Conservation (phyloP, 208 protist genomes). For the Wallacemonas sp. region DNA sequence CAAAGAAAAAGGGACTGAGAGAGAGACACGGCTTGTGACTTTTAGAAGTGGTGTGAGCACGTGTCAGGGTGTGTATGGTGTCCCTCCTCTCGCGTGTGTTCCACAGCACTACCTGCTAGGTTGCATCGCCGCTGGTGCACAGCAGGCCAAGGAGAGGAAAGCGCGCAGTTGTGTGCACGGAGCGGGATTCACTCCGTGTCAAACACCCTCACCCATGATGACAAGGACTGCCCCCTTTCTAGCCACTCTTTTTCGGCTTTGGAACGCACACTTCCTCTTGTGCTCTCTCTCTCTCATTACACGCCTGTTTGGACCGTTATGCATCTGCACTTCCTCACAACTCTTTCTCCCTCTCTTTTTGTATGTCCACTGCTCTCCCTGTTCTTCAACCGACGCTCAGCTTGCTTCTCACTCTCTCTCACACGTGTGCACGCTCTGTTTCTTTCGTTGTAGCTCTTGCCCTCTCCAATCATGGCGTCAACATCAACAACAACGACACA, state of each 20-base stretch:
- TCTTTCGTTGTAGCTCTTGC: not conserved
- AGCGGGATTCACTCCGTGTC: too few relatives aligned
- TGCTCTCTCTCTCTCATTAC: slow-evolving; percentile 3
- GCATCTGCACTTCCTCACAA: not conserved
- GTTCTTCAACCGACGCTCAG: too few relatives aligned
- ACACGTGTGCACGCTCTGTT: not conserved
- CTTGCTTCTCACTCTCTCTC: slow-evolving; percentile 19
- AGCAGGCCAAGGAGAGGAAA: too few relatives aligned
- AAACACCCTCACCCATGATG: too few relatives aligned
- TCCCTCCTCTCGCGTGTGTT: not conserved
- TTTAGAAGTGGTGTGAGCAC: not conserved
- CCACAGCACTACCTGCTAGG: too few relatives aligned
- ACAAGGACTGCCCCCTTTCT: too few relatives aligned
- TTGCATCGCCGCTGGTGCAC: not conserved
- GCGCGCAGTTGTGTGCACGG: too few relatives aligned
- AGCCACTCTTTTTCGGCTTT: too few relatives aligned
- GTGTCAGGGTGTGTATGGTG: not conserved
- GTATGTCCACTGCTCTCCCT: too few relatives aligned
- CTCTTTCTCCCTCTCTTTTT: not conserved
- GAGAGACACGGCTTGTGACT: not conserved
- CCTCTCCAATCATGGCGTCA: not conserved
- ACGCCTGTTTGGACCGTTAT: not conserved
- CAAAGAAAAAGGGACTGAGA: not conserved
- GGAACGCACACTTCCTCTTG: not conserved
- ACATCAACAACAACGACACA: not conserved